Conservation (phyloP, 352 stramenopile species). For the Globisporangium perplexum region DNA sequence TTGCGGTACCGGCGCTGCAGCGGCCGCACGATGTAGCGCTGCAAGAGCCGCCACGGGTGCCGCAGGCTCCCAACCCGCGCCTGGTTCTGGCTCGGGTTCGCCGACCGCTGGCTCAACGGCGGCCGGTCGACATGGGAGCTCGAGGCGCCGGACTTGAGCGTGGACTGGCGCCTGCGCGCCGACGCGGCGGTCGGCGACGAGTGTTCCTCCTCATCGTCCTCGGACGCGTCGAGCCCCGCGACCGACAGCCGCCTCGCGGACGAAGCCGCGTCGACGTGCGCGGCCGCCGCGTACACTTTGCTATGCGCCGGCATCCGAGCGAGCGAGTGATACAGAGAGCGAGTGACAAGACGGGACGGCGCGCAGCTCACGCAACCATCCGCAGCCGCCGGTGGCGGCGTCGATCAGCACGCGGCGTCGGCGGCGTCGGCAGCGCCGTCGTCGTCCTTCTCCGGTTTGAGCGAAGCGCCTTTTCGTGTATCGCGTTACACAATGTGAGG, state of each 20-base stretch:
- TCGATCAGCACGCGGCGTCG: no score
- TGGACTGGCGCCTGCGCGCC: not conserved
- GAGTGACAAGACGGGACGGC: no score
- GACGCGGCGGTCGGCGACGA: not conserved
- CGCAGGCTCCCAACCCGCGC: not conserved
- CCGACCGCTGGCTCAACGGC: not conserved
- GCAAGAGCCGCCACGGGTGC: constrained; percentile 5
- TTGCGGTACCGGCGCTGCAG: constrained; percentile 25
- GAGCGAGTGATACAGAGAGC: no score
- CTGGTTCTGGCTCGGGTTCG: no score
- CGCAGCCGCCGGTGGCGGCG: no score
- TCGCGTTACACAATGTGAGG: no score
- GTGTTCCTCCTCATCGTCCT: not conserved
- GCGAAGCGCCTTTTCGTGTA: no score
- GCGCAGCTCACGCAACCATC: no score
- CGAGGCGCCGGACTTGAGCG: not conserved
- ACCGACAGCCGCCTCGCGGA: not conserved
- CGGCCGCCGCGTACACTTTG: constrained; percentile 8
- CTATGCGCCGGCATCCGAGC: constrained; percentile 7
- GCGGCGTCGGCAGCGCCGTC: no score
- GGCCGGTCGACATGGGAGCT: not conserved
- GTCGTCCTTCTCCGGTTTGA: no score
- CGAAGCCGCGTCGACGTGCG: not conserved
- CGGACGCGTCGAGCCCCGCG: not conserved
- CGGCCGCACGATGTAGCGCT: constrained; percentile 18